These are phyloP conservation scores for Casuarina equisetifolia DNA, from an alignment of 306 rosid species.

Conservation along the genomic window DNA sequence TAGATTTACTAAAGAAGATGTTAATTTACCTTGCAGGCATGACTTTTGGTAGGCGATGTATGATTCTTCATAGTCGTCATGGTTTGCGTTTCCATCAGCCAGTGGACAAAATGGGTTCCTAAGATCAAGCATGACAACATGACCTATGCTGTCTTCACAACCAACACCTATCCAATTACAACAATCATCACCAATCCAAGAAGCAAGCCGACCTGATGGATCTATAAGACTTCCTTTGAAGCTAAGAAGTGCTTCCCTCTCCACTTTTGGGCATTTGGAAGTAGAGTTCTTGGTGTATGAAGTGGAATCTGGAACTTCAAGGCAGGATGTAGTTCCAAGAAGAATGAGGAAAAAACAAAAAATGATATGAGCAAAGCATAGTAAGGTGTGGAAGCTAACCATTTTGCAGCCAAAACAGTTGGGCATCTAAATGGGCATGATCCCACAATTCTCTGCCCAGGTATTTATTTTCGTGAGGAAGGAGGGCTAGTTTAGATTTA, in stretches of 20 bases:
- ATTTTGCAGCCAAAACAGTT: too few species aligned
- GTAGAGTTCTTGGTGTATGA: neutral
- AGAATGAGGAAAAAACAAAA: neutral
- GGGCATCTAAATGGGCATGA: too few species aligned
- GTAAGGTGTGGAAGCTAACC: neutral
- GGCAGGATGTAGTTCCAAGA: neutral
- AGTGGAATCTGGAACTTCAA: too few species aligned
- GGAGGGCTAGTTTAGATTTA: too few species aligned
- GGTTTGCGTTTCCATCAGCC: too few species aligned
- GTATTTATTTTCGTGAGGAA: too few species aligned
- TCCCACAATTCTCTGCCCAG: too few species aligned
- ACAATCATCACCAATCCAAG: neutral
- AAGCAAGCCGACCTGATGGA: neutral
- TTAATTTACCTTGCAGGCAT: neutral
- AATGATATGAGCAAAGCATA: neutral
- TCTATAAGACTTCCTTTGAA: constrained; percentile 22
- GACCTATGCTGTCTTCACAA: constrained; percentile 26
- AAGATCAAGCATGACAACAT: constrained; percentile 17
- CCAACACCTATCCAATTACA: constrained; percentile 30
- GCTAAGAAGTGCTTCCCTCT: neutral
- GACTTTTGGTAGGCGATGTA: neutral
- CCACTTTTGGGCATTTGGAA: neutral
- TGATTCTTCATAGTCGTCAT: neutral
- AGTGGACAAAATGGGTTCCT: neutral
- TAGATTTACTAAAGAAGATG: neutral